These are phyloP conservation scores for Mycena crocata DNA, from an alignment of 768 basidiomycete genomes.

Conservation along the genomic window DNA sequence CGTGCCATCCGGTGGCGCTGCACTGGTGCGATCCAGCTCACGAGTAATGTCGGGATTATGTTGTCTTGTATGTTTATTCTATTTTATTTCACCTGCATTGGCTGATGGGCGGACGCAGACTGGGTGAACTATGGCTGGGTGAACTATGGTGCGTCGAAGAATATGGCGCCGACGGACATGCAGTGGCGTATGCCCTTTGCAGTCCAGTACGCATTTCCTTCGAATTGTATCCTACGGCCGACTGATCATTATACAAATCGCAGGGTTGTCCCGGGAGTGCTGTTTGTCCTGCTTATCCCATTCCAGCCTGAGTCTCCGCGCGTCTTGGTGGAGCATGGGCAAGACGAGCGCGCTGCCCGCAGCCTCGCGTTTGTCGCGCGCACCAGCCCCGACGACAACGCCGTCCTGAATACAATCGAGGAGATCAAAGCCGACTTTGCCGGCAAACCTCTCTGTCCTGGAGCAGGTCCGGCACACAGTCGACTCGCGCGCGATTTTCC, in stretches of 20 bases:
- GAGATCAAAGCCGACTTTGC: constrained; percentile 63
- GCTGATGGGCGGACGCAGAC: too few species aligned
- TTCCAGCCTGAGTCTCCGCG: constrained; percentile 68
- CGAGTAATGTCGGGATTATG: constrained; percentile 52
- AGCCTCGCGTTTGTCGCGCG: constrained; percentile 52
- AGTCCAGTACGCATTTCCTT: constrained; percentile 48
- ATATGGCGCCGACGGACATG: constrained; percentile 50
- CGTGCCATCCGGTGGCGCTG: constrained; percentile 61
- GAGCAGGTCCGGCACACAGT: constrained; percentile 57
- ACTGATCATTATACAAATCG: too few species aligned
- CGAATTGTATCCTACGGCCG: background rate
- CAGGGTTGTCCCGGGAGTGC: constrained; percentile 60
- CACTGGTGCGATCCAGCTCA: constrained; percentile 56
- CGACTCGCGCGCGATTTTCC: constrained; percentile 53
- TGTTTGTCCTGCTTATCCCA: constrained; percentile 59
- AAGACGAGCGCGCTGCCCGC: constrained; percentile 53
- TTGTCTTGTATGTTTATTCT: constrained; percentile 46
- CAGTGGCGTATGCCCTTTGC: constrained; percentile 68
- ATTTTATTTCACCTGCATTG: background rate
- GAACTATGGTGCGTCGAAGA: constrained; percentile 55
- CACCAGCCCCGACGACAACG: constrained; percentile 45
- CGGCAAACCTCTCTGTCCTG: constrained; percentile 49
- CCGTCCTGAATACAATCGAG: constrained; percentile 50
- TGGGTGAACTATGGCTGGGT: constrained; percentile 54
- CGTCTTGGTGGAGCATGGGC: constrained; percentile 63